Conservation (phyloP, 2,329 filamentous ascomycete genomes). For the Aplosporella prunicola region DNA sequence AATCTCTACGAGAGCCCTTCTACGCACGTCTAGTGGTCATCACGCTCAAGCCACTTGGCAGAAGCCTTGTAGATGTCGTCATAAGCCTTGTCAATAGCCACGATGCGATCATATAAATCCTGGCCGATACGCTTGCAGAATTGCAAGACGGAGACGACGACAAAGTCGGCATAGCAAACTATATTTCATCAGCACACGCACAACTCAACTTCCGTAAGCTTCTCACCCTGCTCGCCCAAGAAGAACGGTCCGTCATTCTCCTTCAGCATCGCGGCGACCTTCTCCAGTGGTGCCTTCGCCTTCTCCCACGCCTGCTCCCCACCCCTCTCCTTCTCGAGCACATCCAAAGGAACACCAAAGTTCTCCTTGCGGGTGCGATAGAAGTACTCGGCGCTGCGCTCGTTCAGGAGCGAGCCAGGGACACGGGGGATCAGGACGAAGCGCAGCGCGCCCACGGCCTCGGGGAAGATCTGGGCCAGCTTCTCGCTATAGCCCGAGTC, state of each 20-base stretch:
- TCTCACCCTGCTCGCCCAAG: slow-evolving; percentile 41
- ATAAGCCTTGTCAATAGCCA: slow-evolving; percentile 32
- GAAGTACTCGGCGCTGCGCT: slow-evolving; percentile 42
- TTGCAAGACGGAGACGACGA: slow-evolving; percentile 42
- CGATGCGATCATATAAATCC: slow-evolving; percentile 29
- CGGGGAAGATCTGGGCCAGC: slow-evolving; percentile 38
- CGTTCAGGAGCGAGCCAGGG: slow-evolving; percentile 42
- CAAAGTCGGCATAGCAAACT: slow-evolving; percentile 39
- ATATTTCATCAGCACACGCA: neutral
- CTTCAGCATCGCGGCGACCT: slow-evolving; percentile 38
- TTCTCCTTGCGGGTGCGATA: slow-evolving; percentile 39
- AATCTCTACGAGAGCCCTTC: no score
- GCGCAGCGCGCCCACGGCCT: slow-evolving; percentile 16
- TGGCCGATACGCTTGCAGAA: slow-evolving; percentile 32
- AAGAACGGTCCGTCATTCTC: slow-evolving; percentile 54
- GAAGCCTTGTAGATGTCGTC: slow-evolving; percentile 30
- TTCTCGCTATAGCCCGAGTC: no score
- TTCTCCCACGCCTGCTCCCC: slow-evolving; percentile 43
- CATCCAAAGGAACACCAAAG: slow-evolving; percentile 45
- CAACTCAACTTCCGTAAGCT: slow-evolving; percentile 19
- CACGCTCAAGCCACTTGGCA: slow-evolving; percentile 30
- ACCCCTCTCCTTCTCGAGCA: slow-evolving; percentile 40
- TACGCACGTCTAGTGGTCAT: slow-evolving; percentile 27
- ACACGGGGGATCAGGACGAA: slow-evolving; percentile 35
- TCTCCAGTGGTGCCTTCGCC: slow-evolving; percentile 29